These are phyloP conservation scores for Ajuga chamaepitys DNA, from an alignment of 257 asterid genomes.

Conservation along the genomic window DNA sequence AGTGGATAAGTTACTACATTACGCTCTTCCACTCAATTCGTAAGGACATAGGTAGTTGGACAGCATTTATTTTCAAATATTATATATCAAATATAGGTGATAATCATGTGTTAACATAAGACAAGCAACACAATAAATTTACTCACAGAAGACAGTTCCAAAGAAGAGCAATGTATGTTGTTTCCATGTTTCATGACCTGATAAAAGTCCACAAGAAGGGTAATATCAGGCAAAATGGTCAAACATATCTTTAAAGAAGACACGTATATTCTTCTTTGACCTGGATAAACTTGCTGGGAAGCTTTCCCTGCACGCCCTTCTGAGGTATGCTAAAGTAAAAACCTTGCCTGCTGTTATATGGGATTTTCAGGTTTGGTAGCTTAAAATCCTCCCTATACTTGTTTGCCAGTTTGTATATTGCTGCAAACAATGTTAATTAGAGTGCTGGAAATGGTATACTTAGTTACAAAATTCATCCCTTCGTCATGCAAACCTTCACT, in stretches of 20 bases:
- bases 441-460: constrained; percentile 20
- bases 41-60: neutral
- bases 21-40: constrained; percentile 2
- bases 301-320: constrained; percentile 74
- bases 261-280: constrained; percentile 28
- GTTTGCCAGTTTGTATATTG: constrained; percentile 86
- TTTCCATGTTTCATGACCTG: constrained; percentile 94
- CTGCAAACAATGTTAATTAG: constrained; percentile 44
- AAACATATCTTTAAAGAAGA: neutral
- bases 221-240: constrained; percentile 13
- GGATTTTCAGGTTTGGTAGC: constrained; percentile 85
- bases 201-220: constrained; percentile 16
- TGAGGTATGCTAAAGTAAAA: constrained; percentile 96
- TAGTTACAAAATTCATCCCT: constrained; percentile 12
- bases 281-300: constrained; percentile 93
- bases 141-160: constrained; percentile 93
- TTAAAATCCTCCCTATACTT: constrained; percentile 75
- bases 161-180: constrained; percentile 84
- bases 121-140: constrained; percentile 7
- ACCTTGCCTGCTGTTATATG: constrained; percentile 90
- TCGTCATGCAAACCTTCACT: constrained; percentile 72
- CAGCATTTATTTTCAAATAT: neutral
- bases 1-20: neutral
- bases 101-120: neutral
- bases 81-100: neutral